Conservation (phyloP, 176 grass and related monocot genomes). For the Musa schizocarpa region DNA sequence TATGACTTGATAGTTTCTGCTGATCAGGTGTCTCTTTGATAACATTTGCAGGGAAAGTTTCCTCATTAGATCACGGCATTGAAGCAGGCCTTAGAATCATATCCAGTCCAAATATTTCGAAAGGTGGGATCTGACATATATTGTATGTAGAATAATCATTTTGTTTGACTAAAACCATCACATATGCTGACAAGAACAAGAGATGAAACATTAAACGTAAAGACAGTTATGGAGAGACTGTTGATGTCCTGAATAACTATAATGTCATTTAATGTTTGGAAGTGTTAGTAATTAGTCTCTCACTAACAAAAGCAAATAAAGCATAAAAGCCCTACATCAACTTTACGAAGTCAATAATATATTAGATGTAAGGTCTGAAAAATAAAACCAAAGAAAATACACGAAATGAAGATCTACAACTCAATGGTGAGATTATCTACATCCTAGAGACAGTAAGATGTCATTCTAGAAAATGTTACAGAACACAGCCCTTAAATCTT, state of each 20-base stretch:
- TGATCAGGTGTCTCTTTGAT: constrained; percentile 27
- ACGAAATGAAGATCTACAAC: too few relatives aligned
- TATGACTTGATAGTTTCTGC: constrained; percentile 30
- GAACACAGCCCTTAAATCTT: too few relatives aligned
- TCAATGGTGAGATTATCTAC: too few relatives aligned
- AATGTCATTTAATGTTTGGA: too few relatives aligned
- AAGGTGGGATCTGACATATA: constrained; percentile 51
- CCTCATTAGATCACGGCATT: constrained; percentile 30
- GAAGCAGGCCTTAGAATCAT: constrained; percentile 37
- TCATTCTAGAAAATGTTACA: too few relatives aligned
- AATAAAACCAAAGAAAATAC: too few relatives aligned
- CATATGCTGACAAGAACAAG: not conserved
- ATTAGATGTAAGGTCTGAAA: too few relatives aligned
- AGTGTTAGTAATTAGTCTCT: too few relatives aligned
- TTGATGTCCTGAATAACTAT: not conserved
- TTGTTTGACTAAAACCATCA: not conserved
- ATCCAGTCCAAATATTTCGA: constrained; percentile 85
- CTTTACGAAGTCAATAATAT: too few relatives aligned
- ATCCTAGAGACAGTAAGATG: too few relatives aligned
- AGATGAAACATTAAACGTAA: not conserved
- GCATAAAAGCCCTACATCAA: too few relatives aligned
- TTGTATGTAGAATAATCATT: not conserved
- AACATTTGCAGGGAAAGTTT: constrained; percentile 19
- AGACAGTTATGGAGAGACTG: not conserved
- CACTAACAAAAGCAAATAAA: too few relatives aligned